A percentile compares a stretch with the other conserved stretches of the same genome.
Conservation (phyloP, 441 rosid species). For the Corymbia citriodora region DNA sequence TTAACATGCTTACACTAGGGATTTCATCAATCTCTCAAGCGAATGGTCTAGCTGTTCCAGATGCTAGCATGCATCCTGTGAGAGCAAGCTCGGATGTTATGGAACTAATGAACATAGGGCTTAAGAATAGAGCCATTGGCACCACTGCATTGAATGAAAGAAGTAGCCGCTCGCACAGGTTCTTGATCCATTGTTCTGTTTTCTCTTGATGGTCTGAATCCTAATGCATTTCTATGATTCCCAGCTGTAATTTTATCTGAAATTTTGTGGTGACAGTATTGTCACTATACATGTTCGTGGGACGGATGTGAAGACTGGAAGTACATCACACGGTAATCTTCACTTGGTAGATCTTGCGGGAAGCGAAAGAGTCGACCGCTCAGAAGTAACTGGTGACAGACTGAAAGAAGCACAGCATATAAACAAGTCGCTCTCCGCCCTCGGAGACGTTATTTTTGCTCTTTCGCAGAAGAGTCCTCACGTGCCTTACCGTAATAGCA, state of each 20-base stretch:
- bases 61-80: constrained; percentile 59
- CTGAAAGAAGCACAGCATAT: constrained; percentile 91
- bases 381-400: constrained; percentile 92
- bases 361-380: constrained; percentile 91
- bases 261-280: constrained; percentile 41
- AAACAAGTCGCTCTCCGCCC: constrained; percentile 92
- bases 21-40: constrained; percentile 29
- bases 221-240: background rate
- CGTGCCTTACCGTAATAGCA: constrained; percentile 94
- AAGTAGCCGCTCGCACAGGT: constrained; percentile 79
- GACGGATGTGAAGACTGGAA: constrained; percentile 40
- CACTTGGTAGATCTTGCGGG: constrained; percentile 97
- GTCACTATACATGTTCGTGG: constrained; percentile 87
- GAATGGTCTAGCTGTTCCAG: constrained; percentile 62
- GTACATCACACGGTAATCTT: constrained; percentile 38
- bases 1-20: constrained; percentile 55
- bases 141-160: constrained; percentile 61
- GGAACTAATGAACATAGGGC: constrained; percentile 44
- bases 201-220: background rate
- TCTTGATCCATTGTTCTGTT: constrained; percentile 2
- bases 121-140: constrained; percentile 45
- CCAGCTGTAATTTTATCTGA: background rate
- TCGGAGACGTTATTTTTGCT: constrained; percentile 92
- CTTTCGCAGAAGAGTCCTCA: constrained; percentile 86
- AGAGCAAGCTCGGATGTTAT: constrained; percentile 46